Conservation (phyloP, 2,329 filamentous ascomycete genomes). For the Alternaria ventricosa region DNA sequence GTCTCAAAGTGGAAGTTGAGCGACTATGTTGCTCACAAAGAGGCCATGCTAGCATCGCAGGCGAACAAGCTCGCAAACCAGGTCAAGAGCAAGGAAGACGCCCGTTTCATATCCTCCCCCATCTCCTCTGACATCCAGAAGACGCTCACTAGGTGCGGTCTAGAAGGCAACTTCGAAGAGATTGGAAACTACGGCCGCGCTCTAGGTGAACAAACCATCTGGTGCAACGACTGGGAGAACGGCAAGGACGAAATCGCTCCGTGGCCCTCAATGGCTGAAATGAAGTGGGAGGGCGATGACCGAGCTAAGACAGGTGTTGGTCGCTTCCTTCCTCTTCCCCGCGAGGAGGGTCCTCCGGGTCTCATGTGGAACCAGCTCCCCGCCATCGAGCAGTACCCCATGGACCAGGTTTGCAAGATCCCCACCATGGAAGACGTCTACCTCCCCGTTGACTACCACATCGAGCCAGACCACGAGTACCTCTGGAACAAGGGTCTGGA, state of each 20-base stretch:
- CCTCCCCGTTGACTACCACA: slow-evolving; percentile 46
- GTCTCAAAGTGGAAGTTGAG: slow-evolving; percentile 41
- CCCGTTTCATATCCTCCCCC: background rate
- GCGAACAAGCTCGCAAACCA: slow-evolving; percentile 21
- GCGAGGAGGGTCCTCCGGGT: slow-evolving; percentile 49
- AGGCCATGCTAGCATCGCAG: slow-evolving; percentile 30
- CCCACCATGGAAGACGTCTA: slow-evolving; percentile 48
- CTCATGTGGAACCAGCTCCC: slow-evolving; percentile 53
- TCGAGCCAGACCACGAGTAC: slow-evolving; percentile 35
- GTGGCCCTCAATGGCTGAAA: slow-evolving; percentile 52
- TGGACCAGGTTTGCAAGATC: slow-evolving; percentile 49
- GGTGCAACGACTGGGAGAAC: slow-evolving; percentile 43
- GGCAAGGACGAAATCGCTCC: slow-evolving; percentile 47
- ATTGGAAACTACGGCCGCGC: slow-evolving; percentile 38
- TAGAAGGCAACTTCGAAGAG: slow-evolving; percentile 31
- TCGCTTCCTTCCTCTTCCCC: slow-evolving; percentile 53
- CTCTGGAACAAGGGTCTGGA: slow-evolving; percentile 37
- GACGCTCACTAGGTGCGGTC: slow-evolving; percentile 20
- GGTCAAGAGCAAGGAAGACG: slow-evolving; percentile 21
- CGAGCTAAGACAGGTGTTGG: slow-evolving; percentile 53
- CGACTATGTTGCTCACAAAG: slow-evolving; percentile 42
- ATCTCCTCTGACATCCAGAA: slow-evolving; percentile 18
- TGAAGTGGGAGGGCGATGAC: slow-evolving; percentile 57
- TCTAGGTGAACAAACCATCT: slow-evolving; percentile 50
- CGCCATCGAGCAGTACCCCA: slow-evolving; percentile 44